Conservation (phyloP, 371 early-diverging fungal species). For the Basidiobolus meristosporus region DNA sequence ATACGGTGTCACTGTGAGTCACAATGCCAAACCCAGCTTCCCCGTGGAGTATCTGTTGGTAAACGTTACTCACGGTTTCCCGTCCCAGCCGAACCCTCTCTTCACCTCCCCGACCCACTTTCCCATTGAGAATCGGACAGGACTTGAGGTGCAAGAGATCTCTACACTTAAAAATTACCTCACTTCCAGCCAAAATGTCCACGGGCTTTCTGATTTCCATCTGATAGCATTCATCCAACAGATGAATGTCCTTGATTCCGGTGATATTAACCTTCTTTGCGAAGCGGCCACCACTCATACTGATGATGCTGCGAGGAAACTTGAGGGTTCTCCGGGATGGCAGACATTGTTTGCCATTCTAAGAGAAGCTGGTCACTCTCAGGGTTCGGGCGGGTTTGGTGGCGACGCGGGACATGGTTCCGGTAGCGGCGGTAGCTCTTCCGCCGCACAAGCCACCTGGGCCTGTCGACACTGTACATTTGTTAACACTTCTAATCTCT, state of each 20-base stretch:
- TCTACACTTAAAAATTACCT: constrained; percentile 2
- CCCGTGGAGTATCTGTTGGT: constrained; percentile 92
- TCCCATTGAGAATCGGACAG: constrained; percentile 53
- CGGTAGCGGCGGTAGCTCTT: constrained; percentile 6
- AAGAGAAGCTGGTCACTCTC: constrained; percentile 23
- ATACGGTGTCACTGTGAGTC: constrained; percentile 69
- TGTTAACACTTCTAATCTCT: constrained; percentile 38
- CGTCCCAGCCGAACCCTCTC: constrained; percentile 50
- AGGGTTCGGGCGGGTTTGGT: constrained; percentile 2
- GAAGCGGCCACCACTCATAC: constrained; percentile 21
- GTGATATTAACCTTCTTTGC: constrained; percentile 32
- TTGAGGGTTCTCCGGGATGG: constrained; percentile 47
- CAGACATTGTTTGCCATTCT: constrained; percentile 51
- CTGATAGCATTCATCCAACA: constrained; percentile 43
- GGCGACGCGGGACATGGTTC: constrained; percentile 5
- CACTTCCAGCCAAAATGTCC: constrained; percentile 10
- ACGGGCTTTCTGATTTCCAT: constrained; percentile 62
- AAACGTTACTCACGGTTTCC: constrained; percentile 93
- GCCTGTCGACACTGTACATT: constrained; percentile 89
- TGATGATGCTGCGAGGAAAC: constrained; percentile 12
- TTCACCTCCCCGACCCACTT: constrained; percentile 40
- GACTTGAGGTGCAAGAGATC: not conserved
- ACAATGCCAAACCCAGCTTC: constrained; percentile 79
- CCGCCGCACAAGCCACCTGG: constrained; percentile 16
- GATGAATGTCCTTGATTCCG: constrained; percentile 11